A percentile compares a stretch with the other conserved stretches of the same genome.
phyloP scores from a whole-genome alignment of 1,139 yeast species.

The Chernovozyma aurita region DNA sequence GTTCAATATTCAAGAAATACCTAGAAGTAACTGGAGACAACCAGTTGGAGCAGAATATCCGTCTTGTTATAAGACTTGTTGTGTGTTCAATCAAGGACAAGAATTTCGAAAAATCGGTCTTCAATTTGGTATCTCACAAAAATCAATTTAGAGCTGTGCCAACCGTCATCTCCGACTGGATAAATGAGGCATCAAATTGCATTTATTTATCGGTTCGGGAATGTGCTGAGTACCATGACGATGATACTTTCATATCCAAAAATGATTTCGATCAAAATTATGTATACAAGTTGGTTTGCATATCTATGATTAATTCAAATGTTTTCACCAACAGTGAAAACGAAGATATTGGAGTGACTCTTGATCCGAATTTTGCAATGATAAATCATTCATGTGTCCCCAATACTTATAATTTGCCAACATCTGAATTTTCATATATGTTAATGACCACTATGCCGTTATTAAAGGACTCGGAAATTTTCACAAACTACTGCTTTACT shows the following conservation, averaged over 20 bases:
- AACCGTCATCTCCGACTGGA: background rate
- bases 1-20: constrained; percentile 6
- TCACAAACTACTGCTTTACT: constrained; percentile 24
- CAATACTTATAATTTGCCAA: constrained; percentile 21
- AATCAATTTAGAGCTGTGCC: background rate
- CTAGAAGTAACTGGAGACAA: background rate
- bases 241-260: background rate
- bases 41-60: constrained; percentile 1
- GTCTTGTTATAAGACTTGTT: constrained; percentile 8
- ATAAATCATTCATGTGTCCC: constrained; percentile 30
- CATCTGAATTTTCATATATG: constrained; percentile 9
- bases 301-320: constrained; percentile 22
- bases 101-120: constrained; percentile 1
- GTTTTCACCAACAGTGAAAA: constrained; percentile 16
- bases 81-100: constrained; percentile 4
- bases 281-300: constrained; percentile 9
- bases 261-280: background rate
- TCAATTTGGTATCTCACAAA: constrained; percentile 5
- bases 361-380: constrained; percentile 33
- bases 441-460: constrained; percentile 19
- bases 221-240: background rate
- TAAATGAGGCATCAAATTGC: background rate
- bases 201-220: no score
- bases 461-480: constrained; percentile 20
- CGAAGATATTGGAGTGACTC: constrained; percentile 25